Evolutionary conservation across 352 stramenopile species (phyloP).

Genomic region (Vaucheria bursata): DNA sequence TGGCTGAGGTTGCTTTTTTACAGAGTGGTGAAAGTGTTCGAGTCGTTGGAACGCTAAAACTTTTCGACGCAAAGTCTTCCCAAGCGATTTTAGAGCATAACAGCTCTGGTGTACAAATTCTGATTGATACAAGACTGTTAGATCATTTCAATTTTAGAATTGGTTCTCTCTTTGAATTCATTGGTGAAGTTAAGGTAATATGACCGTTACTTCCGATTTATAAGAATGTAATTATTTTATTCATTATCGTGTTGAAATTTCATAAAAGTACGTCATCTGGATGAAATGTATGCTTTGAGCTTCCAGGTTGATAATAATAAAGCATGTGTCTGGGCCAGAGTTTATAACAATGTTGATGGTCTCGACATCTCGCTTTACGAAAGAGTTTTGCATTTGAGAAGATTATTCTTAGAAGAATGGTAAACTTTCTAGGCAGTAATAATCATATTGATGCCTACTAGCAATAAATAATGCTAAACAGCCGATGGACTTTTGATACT

Average conservation of each 20-base stretch:
- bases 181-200: constrained; percentile 39
- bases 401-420: constrained; percentile 29
- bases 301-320: not conserved
- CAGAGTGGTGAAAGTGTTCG: not conserved
- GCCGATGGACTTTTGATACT: too few relatives aligned
- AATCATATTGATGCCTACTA: too few relatives aligned
- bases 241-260: too few relatives aligned
- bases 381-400: constrained; percentile 27
- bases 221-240: too few relatives aligned
- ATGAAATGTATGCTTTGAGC: too few relatives aligned
- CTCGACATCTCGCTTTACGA: constrained; percentile 42
- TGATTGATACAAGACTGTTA: constrained; percentile 25
- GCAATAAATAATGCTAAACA: too few relatives aligned
- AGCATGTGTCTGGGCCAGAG: constrained; percentile 13
- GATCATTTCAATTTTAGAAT: constrained; percentile 34
- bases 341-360: constrained; percentile 39
- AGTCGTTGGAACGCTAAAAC: constrained; percentile 12
- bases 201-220: too few relatives aligned
- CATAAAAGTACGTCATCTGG: too few relatives aligned
- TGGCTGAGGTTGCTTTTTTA: not conserved
- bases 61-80: constrained; percentile 27
- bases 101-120: not conserved
- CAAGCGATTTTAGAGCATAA: constrained; percentile 32
- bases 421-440: too few relatives aligned
- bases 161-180: constrained; percentile 45